A percentile compares a stretch with the other conserved stretches of the same genome.
Conservation (phyloP, 2,329 filamentous ascomycete genomes). For the Ilyonectria robusta region DNA sequence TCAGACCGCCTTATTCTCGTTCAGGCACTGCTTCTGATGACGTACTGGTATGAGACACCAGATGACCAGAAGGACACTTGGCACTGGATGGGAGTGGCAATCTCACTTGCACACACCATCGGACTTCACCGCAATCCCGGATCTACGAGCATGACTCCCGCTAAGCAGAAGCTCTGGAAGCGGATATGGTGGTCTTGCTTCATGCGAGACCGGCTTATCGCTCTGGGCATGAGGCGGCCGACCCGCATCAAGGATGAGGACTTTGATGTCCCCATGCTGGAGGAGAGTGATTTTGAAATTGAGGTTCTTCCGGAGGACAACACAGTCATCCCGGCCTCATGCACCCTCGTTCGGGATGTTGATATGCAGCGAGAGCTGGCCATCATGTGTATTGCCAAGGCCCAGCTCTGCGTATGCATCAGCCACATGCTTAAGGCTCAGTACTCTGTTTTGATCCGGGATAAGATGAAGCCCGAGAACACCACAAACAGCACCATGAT, state of each 20-base stretch:
- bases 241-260: slow-evolving; percentile 94
- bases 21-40: slow-evolving; percentile 91
- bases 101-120: slow-evolving; percentile 93
- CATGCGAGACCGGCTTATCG: slow-evolving; percentile 93
- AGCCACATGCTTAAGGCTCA: slow-evolving; percentile 91
- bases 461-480: slow-evolving; percentile 82
- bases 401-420: slow-evolving; percentile 89
- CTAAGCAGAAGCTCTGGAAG: slow-evolving; percentile 89
- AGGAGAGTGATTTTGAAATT: slow-evolving; percentile 87
- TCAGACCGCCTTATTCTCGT: slow-evolving; percentile 89
- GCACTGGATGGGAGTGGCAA: slow-evolving; percentile 98
- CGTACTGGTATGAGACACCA: slow-evolving; percentile 97
- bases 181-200: slow-evolving; percentile 99
- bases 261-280: slow-evolving; percentile 93
- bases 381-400: slow-evolving; percentile 91
- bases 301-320: slow-evolving; percentile 76
- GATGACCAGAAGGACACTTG: slow-evolving; percentile 98
- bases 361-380: slow-evolving; percentile 84
- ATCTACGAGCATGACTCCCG: slow-evolving; percentile 80
- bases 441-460: slow-evolving; percentile 90
- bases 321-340: slow-evolving; percentile 77
- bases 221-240: slow-evolving; percentile 92
- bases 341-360: slow-evolving; percentile 78
- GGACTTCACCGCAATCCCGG: slow-evolving; percentile 89
- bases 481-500: slow-evolving; percentile 87